Conservation (phyloP, 164 flowering plant species). For the Sedum album region DNA sequence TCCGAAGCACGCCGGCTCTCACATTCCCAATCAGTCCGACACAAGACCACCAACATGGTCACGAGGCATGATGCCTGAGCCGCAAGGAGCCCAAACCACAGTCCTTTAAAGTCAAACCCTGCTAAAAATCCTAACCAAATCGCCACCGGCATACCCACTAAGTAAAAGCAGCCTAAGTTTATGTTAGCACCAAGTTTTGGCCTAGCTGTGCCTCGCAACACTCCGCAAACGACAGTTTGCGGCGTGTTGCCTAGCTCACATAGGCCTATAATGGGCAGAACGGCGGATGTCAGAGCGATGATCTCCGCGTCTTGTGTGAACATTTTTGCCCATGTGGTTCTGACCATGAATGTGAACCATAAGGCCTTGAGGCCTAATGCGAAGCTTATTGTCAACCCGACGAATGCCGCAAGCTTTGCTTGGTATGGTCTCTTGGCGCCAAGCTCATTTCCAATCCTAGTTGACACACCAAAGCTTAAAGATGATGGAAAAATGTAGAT, state of each 20-base stretch:
- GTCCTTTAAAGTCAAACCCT: slow-evolving; percentile 47
- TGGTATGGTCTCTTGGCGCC: slow-evolving; percentile 48
- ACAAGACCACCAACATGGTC: slow-evolving; percentile 44
- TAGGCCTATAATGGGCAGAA: slow-evolving; percentile 69
- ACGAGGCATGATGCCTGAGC: slow-evolving; percentile 53
- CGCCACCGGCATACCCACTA: slow-evolving; percentile 79
- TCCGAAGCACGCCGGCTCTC: slow-evolving; percentile 46
- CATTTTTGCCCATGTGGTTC: slow-evolving; percentile 54
- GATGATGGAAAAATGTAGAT: slow-evolving; percentile 85
- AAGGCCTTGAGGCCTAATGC: slow-evolving; percentile 44
- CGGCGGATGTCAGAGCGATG: slow-evolving; percentile 40
- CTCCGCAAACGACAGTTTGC: slow-evolving; percentile 71
- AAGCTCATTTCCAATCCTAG: slow-evolving; percentile 64
- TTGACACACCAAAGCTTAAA: slow-evolving; percentile 55
- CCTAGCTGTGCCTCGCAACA: slow-evolving; percentile 59
- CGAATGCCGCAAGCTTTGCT: slow-evolving; percentile 38
- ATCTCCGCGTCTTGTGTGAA: slow-evolving; percentile 54
- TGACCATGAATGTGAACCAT: slow-evolving; percentile 34
- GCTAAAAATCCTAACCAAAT: slow-evolving; percentile 33
- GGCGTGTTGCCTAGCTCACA: slow-evolving; percentile 85
- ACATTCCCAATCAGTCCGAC: slow-evolving; percentile 46
- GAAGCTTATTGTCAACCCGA: slow-evolving; percentile 40
- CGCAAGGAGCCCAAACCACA: slow-evolving; percentile 65
- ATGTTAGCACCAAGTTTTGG: slow-evolving; percentile 60
- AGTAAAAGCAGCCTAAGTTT: slow-evolving; percentile 59